phyloP scores from a whole-genome alignment of 1,139 yeast genomes.

The Neolecta irregularis region DNA sequence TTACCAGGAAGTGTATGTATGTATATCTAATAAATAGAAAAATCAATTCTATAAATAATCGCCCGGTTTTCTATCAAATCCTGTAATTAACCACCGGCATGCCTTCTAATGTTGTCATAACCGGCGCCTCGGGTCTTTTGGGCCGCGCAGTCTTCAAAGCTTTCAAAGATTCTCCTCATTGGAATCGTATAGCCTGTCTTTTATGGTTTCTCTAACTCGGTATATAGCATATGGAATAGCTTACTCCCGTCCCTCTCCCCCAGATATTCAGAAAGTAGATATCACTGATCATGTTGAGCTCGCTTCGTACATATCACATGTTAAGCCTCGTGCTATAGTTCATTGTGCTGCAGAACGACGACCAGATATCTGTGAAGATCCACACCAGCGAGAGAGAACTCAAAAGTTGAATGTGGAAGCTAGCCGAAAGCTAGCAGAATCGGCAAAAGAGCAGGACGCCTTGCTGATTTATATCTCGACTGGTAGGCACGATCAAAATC shows the following conservation, averaged over 20 bases:
- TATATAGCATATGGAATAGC: too few species aligned
- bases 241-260: too few species aligned
- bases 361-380: not conserved
- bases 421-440: not conserved
- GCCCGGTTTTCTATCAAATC: too few species aligned
- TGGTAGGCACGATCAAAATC: too few species aligned
- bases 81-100: too few species aligned
- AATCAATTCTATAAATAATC: too few species aligned
- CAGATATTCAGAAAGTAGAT: not conserved
- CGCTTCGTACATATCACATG: not conserved
- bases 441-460: not conserved
- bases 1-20: too few species aligned
- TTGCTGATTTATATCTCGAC: conserved; percentile 1
- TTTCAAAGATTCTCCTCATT: too few species aligned
- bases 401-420: not conserved
- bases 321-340: not conserved
- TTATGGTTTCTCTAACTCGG: too few species aligned
- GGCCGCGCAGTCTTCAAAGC: conserved; percentile 2
- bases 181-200: too few species aligned
- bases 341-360: conserved; percentile 1
- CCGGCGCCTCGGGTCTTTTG: not conserved
- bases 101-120: too few species aligned
- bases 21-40: too few species aligned
- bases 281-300: not conserved
- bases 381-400: not conserved